Evolutionary conservation across 805 yeast genomes (phyloP), one percentile per base, ranked within the genome.

Genomic region (Jamesozyma rosinii): DNA sequence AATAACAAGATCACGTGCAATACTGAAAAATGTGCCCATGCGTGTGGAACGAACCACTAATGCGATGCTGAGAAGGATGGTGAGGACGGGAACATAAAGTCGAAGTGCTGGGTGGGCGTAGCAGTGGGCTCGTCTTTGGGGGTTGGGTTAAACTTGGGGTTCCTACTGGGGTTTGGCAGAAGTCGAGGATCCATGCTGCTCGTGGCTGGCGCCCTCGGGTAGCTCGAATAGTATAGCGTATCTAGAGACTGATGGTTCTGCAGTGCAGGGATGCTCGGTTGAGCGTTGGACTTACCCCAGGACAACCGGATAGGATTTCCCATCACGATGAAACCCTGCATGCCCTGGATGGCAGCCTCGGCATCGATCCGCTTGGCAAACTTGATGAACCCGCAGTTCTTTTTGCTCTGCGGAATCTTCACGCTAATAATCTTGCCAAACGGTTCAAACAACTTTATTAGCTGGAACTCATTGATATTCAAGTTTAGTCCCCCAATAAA

Each of bases 311-410:
- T 78, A 46, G 89, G 70, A 42, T 79, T 74, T 2, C 88, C 89
- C n/a, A 81, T 82, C 47, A 83, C 76, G 20, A 77, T 68, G 56
- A 77, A 83, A 1, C 94, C 94, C 61, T 83, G 87, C 83, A 83
- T 77, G 3, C 81, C 80, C 34, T 77, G 74, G 43, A 83, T 81
- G 5, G 94, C 87, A 34, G 76, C 79, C 59, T 82, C 86, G 1
- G 92, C 92, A 52, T 81, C 84, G 52, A 76, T 80, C 48, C 84
- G 67, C 30, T 69, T 67, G n/a, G 74, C 66, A 58, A 77, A 83
- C 54, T 77, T 79, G 44, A 83, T 80, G 61, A 83, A 82, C 1
- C 89, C 94, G 65, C 90, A 82, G 46, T 83, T 83, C 29, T 11
- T 6, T 56, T 83, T 83, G 13, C 87, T 86, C 1, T 77, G 79